These are phyloP conservation scores for Aspergillus pseudotamarii DNA, from an alignment of 2,329 filamentous ascomycete species.

Conservation along the genomic window DNA sequence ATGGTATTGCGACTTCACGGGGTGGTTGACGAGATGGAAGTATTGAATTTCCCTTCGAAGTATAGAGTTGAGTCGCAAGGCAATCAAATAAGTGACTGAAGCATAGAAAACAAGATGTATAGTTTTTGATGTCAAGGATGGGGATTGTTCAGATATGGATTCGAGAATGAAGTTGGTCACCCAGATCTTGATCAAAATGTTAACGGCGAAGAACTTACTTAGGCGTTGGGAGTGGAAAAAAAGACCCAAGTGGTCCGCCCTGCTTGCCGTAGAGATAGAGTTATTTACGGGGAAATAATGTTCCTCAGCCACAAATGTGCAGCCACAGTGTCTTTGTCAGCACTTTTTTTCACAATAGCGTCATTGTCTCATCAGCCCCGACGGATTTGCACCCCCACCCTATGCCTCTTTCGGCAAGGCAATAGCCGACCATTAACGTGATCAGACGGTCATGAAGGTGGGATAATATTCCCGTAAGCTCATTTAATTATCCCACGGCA, in stretches of 20 bases:
- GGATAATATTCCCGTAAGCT: slow-evolving; percentile 10
- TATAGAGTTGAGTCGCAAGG: neutral
- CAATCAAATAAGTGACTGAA: neutral
- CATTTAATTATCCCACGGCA: slow-evolving; percentile 3
- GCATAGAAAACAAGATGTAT: neutral
- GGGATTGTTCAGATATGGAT: neutral
- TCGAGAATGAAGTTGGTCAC: neutral
- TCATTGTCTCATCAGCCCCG: slow-evolving; percentile 5
- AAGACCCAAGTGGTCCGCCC: slow-evolving; percentile 10
- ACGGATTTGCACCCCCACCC: slow-evolving; percentile 33
- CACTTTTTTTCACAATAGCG: neutral
- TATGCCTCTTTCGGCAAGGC: slow-evolving; percentile 28
- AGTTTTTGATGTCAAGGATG: neutral
- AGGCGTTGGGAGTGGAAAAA: slow-evolving; percentile 5
- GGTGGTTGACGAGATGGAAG: neutral
- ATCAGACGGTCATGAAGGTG: neutral
- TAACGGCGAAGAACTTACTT: neutral
- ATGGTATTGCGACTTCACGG: neutral
- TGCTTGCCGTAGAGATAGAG: slow-evolving; percentile 8
- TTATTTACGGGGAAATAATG: neutral
- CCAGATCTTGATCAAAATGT: neutral
- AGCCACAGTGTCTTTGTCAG: slow-evolving; percentile 8
- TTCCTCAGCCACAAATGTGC: neutral
- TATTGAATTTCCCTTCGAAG: neutral
- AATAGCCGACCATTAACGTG: slow-evolving; percentile 22